These are phyloP conservation scores for Cercospora citrullina DNA, from an alignment of 2,329 filamentous ascomycete species.

Conservation along the genomic window DNA sequence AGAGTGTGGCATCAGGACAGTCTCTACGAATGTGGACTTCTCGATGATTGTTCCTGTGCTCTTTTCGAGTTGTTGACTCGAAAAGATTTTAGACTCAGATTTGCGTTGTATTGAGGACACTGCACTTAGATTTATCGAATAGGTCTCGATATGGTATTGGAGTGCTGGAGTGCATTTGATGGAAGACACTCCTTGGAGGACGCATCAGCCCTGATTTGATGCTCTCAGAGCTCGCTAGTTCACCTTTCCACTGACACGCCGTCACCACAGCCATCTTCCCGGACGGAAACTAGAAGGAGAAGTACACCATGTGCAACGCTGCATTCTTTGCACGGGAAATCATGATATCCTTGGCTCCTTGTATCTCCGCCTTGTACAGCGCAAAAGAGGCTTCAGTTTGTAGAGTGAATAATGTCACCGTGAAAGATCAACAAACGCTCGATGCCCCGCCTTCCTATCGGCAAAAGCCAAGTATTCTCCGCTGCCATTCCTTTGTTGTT, in stretches of 20 bases:
- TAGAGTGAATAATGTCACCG: too few species aligned
- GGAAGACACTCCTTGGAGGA: neutral
- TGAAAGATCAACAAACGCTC: neutral
- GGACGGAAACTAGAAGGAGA: neutral
- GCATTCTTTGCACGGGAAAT: too few species aligned
- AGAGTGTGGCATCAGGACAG: neutral
- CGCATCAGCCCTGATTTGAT: neutral
- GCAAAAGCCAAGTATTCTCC: neutral
- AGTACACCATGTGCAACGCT: neutral
- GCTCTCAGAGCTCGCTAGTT: neutral
- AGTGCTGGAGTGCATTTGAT: neutral
- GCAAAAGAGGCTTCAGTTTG: too few species aligned
- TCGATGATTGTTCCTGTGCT: neutral
- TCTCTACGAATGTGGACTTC: neutral
- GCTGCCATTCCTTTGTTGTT: neutral
- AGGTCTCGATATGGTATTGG: neutral
- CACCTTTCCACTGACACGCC: neutral
- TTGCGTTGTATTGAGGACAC: neutral
- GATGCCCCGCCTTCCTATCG: neutral
- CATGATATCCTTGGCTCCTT: too few species aligned
- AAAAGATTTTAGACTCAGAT: neutral
- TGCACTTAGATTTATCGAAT: neutral
- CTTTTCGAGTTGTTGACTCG: neutral
- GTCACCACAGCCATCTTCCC: neutral
- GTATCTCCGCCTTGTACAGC: too few species aligned